These are phyloP conservation scores for Sporisorium exsertum DNA, from an alignment of 1,284 basidiomycete species.

Conservation along the genomic window DNA sequence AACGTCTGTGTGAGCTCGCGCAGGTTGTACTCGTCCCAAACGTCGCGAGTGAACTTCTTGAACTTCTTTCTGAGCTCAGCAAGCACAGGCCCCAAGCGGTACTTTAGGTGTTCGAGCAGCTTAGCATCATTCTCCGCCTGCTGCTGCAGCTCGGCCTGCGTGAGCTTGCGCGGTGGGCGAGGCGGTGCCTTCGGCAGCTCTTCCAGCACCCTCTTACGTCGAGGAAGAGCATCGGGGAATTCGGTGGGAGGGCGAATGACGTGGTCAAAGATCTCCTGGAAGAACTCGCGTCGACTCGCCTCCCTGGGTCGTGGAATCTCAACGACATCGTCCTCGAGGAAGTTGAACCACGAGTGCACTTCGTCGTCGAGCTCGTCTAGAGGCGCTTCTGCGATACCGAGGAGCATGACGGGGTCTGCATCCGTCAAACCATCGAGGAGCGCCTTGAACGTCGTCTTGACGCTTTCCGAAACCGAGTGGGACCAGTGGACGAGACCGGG, in stretches of 20 bases:
- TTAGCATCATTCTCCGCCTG: conserved; percentile 85
- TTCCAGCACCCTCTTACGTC: conserved; percentile 86
- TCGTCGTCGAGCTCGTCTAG: conserved; percentile 81
- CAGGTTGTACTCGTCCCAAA: conserved; percentile 72
- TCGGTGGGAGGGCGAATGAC: conserved; percentile 78
- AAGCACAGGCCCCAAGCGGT: conserved; percentile 85
- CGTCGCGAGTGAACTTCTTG: conserved; percentile 86
- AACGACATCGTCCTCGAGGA: conserved; percentile 80
- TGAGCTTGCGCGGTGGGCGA: conserved; percentile 83
- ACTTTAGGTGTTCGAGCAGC: conserved; percentile 85
- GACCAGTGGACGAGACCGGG: conserved; percentile 90
- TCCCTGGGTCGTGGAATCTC: conserved; percentile 71
- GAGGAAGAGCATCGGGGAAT: conserved; percentile 89
- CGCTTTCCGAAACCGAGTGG: conserved; percentile 82
- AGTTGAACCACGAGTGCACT: conserved; percentile 91
- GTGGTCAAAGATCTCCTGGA: conserved; percentile 73
- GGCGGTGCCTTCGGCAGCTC: conserved; percentile 89
- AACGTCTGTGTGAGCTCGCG: conserved; percentile 67
- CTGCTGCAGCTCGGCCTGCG: conserved; percentile 82
- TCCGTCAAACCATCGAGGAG: conserved; percentile 90
- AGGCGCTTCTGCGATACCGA: conserved; percentile 86
- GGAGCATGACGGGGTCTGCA: conserved; percentile 89
- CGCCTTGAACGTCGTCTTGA: conserved; percentile 85
- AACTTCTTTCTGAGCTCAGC: conserved; percentile 92
- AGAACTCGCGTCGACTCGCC: conserved; percentile 81